Percentiles rank a stretch among this genome's conserved stretches.
These are phyloP conservation scores for Neonectria neomacrospora DNA, from an alignment of 2,329 filamentous ascomycete genomes.

Conservation along the genomic window DNA sequence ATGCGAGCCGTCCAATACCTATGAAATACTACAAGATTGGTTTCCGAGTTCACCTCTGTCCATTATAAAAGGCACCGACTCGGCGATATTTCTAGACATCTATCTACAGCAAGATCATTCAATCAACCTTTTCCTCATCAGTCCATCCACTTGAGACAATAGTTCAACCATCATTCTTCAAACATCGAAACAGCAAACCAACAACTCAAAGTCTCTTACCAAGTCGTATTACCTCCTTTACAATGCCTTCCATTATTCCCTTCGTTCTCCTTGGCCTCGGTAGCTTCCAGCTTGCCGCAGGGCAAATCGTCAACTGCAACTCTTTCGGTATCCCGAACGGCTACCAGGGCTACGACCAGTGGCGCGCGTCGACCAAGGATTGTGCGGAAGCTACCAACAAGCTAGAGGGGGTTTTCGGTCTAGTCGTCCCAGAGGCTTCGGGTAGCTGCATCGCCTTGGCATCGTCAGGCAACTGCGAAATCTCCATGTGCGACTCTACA, in stretches of 20 bases:
- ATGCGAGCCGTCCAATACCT: neutral
- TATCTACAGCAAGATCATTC: neutral
- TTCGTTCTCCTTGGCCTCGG: neutral
- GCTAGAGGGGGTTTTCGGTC: neutral
- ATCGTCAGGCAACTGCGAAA: neutral
- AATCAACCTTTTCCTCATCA: neutral
- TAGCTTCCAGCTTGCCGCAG: neutral
- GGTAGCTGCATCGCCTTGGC: neutral
- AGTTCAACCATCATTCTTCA: neutral
- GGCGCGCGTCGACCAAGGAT: conserved; percentile 5
- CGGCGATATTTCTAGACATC: neutral
- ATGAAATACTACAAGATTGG: neutral
- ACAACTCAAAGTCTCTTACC: neutral
- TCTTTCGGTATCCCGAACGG: conserved; percentile 1
- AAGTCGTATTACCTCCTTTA: neutral
- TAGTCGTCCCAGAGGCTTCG: neutral
- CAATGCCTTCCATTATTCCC: neutral
- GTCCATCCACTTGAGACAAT: neutral
- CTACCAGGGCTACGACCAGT: conserved; percentile 4
- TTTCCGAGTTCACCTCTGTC: neutral
- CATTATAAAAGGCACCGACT: neutral
- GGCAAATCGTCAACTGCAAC: conserved; percentile 9
- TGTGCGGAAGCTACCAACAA: neutral
- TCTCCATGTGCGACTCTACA: neutral
- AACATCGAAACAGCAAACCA: neutral